These are phyloP conservation scores for Beauveria sp. DNA, from an alignment of 2,329 filamentous ascomycete species.

Conservation along the genomic window DNA sequence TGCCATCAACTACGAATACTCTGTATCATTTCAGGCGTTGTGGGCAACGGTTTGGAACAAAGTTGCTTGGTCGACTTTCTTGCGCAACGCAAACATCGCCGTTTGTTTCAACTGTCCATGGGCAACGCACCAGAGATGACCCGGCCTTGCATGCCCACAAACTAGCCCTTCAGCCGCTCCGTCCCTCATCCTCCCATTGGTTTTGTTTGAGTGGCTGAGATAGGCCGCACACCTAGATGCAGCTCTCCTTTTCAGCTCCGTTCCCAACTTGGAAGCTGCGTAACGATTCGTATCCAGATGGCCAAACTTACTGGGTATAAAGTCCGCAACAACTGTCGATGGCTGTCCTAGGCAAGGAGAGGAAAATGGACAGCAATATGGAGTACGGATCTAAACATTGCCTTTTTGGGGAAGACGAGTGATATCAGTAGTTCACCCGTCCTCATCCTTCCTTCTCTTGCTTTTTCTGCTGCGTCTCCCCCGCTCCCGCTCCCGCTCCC, in stretches of 20 bases:
- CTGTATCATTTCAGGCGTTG: too few species aligned
- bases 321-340: background rate
- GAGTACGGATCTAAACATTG: background rate
- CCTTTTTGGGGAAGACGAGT: background rate
- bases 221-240: background rate
- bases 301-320: too few species aligned
- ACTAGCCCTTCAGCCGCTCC: constrained; percentile 5
- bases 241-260: constrained; percentile 7
- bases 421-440: background rate
- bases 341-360: background rate
- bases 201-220: background rate
- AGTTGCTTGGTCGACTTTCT: background rate
- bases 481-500: background rate
- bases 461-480: background rate
- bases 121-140: background rate
- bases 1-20: too few species aligned
- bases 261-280: background rate
- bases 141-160: background rate
- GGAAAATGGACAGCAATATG: background rate
- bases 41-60: background rate
- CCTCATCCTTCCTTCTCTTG: background rate
- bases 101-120: background rate
- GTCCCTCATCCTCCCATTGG: background rate
- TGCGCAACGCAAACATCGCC: too few species aligned
- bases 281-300: too few species aligned